Evolutionary conservation across 1,284 basidiomycete species (phyloP), one percentile per base, ranked within the genome.

Genomic region (Ustilago nuda): DNA sequence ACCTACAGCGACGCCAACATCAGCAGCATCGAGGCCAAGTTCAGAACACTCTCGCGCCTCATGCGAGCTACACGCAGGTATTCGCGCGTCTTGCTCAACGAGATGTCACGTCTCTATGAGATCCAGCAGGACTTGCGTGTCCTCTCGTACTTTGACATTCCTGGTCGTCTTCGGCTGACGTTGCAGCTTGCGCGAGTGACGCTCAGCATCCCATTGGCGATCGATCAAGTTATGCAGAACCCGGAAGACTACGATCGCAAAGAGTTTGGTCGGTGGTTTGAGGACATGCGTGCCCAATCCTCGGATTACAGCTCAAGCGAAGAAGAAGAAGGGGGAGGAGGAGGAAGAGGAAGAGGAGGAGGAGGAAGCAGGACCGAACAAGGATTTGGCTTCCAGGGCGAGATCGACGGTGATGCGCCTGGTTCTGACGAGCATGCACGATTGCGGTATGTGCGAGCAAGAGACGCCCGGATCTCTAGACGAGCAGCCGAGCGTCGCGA

Each of bases 111-210:
- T 33, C 89, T 93, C 8, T 89, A 93, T 75, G 93, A 94, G 82
- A 89, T 93, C 13, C 92, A 94, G 80, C 90, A 91, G 75, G 89
- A 90, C 5, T 91, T 94, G 71, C 90, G 91, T 19, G 89, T 90
- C 64, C 89, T 94, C 41, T 81, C 92, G 9, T 94, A 93, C 82
- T 90, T 94, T 76, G 92, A 94, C 84, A 87, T 94, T 68, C 88
- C 91, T 53, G 91, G 92, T n/a, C 90, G 93, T 13, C 90, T 91
- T 1, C 89, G 92, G 6, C 87, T 94, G 32, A 92, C 92, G 15
- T 89, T 94, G 37, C 91, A 92, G 76, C 89, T 94, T 56, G 92
- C 91, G 2, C 89, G 93, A n/a, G 91, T 93, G 78, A 92, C 92
- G 13, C 89, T 94, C 64, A 89, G 89, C 61, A 89, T 94, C 8